Evolutionary conservation across 306 rosid species (phyloP), one percentile per base, ranked within the genome.

Genomic region (Astragalus glycyphyllos): DNA sequence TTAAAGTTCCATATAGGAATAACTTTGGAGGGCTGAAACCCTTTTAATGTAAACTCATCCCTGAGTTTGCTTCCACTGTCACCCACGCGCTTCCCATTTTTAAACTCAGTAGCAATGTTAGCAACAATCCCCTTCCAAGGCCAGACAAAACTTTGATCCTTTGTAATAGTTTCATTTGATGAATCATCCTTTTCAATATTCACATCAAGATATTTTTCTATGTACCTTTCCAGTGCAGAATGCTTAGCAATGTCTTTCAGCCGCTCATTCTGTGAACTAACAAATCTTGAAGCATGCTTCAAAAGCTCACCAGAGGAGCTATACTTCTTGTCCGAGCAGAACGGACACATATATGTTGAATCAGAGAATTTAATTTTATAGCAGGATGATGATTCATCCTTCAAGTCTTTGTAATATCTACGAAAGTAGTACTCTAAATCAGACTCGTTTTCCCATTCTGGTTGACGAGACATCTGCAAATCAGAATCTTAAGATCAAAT

Each of bases 101-200:
- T 80, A 5, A 78, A 23, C 54, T 76, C 81, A 0, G 94, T 88
- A 23, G 57, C 13, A 58, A 86, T 72, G 67, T 90, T 93, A 9
- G 92, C 97, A 72, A 93, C 48, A 74, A 90, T 55, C 1, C 90
- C 96, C 88, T 73, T 72, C 85, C 88, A 84, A 58, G 91, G 91
- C 77, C 88, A 88, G 53, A 88, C 97, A 84, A 86, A 84, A 20
- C 23, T 20, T 20, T 20, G 23, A 20, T 20, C 23, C 23, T 20
- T 20, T 20, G 23, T 20, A 20, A 20, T 20, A 20, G 2, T 20
- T 20, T 20, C 2, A 2, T 20, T 20, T 20, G 23, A 20, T 20
- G 23, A 20, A 20, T 20, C 77, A 7, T 9, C 65, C 12, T 15
- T 60, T 11, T 1, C 48, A 37, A 9, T 11, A 3, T 34, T 34